Base-by-base conservation (phyloP, 192 early-diverging fungal genomes). In the Backusella tarrabulga region DNA sequence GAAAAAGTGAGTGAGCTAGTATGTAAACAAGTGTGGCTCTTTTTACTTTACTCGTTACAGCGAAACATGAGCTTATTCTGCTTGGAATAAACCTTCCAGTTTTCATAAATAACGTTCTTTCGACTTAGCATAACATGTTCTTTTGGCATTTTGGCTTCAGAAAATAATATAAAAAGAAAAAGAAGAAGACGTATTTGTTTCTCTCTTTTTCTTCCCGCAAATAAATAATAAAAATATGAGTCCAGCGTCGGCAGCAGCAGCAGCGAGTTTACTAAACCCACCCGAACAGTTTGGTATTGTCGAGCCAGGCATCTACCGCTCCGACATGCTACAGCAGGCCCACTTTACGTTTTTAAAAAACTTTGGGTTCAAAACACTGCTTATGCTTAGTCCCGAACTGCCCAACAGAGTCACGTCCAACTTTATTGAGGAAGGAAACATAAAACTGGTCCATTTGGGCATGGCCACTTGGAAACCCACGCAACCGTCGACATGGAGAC, bases 201-300 rank as follows among this genome's bases (percentile, higher is more conserved):
- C 26, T 63, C 56, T 50, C 8, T 60, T 19, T 60, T 60, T n/a
- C 54, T 56, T 56, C 7, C 21, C 21, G 26, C 21, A 44, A 63
- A 63, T 63, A 56, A 56, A 56, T 21, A 56, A 8, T 60, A 63
- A 63, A 63, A 63, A 29, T 11, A 63, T 63, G 56, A 29, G 56
- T 26, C 56, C 56, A 63, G 56, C 56, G 11, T 63, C 56, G 12
- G 56, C 56, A 63, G 56, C 54, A 56, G n/a, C 56, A 63, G 21
- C 56, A 23, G 56, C 68, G 17, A 54, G 46, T 9, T 21, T 91
- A 74, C 54, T 90, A 4, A 85, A 82, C 26, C 91, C 90, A 44
- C 94, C 94, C 32, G 96, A 97, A 72, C 90, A 93, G 7, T 98
- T 96, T 84, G 96, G 95, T 23, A 93, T 93, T 60, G 95, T 99